Evolutionary conservation across 2,329 filamentous ascomycete species (phyloP), one percentile per base, ranked within the genome.

Genomic region (Fusarium sp.): DNA sequence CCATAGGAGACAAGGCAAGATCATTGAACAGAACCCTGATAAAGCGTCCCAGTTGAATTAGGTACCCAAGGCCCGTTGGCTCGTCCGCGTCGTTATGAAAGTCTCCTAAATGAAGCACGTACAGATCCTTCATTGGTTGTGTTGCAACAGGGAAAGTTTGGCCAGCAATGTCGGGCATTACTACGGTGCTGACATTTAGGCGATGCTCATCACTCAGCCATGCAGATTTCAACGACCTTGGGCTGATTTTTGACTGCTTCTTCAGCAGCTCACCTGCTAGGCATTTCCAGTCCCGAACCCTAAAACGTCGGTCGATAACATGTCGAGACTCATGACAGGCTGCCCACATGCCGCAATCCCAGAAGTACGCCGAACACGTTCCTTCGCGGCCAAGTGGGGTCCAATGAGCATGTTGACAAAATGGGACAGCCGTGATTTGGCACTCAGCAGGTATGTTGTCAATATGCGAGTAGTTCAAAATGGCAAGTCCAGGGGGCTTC

Each of bases 331-430:
- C 56, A 11, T 1, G 4, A 18, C 56, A 58, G 4, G 56, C 56
- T 2, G 18, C n/a, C 56, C 56, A 58, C 3, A 58, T 11, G 11
- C 56, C 56, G 13, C 26, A 20, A 15, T 58, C 56, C 49, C 49
- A 58, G 34, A 45, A 34, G 1, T 26, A 18, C 7, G 42, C 39
- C 6, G 56, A 59, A 8, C 14, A 10, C 20, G n/a, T 7, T 7
- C 26, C 26, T 6, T 7, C 5, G 4, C 28, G 28, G 28, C 28
- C 28, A 10, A 31, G 28, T 31, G 28, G 28, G 28, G 9, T 31
- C 4, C 28, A 13, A 31, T 11, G 28, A 31, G 28, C 10, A 31
- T 31, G 10, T 13, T 31, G 28, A 31, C 22, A 24, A 24, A 24
- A 24, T 24, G 22, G 22, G 22, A 24, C 22, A 24, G 22, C 22